A percentile compares a stretch with the other conserved stretches of the same genome.
phyloP scores from a whole-genome alignment of 169 alveolate species.

The Cryptosporidium bovis region DNA sequence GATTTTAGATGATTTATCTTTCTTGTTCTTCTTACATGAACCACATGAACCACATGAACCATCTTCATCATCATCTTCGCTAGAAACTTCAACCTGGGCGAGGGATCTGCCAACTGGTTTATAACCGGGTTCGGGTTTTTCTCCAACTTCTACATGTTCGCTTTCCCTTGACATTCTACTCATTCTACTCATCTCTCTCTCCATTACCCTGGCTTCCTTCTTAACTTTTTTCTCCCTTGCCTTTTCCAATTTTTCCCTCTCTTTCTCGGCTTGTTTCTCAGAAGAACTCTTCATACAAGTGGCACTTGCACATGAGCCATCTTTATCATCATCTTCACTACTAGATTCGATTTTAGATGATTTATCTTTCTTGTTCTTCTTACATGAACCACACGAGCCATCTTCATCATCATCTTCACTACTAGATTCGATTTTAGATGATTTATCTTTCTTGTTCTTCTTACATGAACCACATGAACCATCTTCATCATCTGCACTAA shows the following conservation, averaged over 20 bases:
- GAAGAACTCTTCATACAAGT: too few species aligned
- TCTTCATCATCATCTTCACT: neutral
- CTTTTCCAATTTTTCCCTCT: neutral
- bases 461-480: too few species aligned
- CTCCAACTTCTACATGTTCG: neutral
- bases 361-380: neutral
- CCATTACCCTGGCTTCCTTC: slow-evolving; percentile 1
- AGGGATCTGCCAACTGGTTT: neutral
- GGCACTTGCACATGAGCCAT: neutral
- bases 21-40: too few species aligned
- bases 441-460: too few species aligned
- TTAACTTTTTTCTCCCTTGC: neutral
- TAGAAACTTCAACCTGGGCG: neutral
- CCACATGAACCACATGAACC: neutral
- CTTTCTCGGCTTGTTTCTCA: neutral
- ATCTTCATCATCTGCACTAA: neutral
- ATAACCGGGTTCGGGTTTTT: neutral
- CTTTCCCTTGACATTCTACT: too few species aligned
- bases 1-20: too few species aligned
- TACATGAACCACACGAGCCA: neutral
- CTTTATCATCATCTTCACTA: neutral
- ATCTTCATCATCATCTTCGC: neutral
- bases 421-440: neutral
- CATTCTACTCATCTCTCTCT: too few species aligned
- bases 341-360: neutral